A percentile compares a stretch with the other conserved stretches of the same genome.
Evolutionary conservation across 2,329 filamentous ascomycete species (phyloP).

Genomic region (Diplodia scrobiculata): DNA sequence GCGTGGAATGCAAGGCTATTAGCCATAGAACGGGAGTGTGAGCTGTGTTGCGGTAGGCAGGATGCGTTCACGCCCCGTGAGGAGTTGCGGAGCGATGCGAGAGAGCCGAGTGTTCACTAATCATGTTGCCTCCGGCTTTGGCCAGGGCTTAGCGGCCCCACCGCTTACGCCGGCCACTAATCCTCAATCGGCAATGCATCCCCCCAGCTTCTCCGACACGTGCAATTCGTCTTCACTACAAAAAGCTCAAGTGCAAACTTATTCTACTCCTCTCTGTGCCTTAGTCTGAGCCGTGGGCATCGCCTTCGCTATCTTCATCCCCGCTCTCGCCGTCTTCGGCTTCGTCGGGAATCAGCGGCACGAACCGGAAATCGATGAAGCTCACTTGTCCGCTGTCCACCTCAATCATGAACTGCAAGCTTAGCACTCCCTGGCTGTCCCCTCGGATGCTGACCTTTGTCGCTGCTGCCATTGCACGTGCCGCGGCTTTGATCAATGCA

Average conservation of each 20-base stretch:
- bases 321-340: slow-evolving; percentile 33
- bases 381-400: slow-evolving; percentile 68
- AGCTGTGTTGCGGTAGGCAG: slow-evolving; percentile 3
- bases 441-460: slow-evolving; percentile 90
- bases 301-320: slow-evolving; percentile 30
- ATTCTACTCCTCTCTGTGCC: too few species aligned
- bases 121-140: slow-evolving; percentile 4
- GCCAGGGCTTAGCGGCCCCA: slow-evolving; percentile 9
- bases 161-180: not conserved
- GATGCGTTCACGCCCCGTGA: slow-evolving; percentile 16
- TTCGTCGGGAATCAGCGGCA: slow-evolving; percentile 62
- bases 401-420: slow-evolving; percentile 95
- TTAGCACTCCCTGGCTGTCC: slow-evolving; percentile 86
- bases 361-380: slow-evolving; percentile 81
- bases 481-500: slow-evolving; percentile 78
- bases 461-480: slow-evolving; percentile 88
- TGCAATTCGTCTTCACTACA: not conserved
- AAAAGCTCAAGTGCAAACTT: not conserved
- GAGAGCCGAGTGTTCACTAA: slow-evolving; percentile 16
- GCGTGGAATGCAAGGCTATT: not conserved
- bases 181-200: slow-evolving; percentile 1
- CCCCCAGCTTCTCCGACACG: not conserved
- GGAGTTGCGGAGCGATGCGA: slow-evolving; percentile 23
- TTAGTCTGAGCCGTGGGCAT: not conserved
- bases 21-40: not conserved